A percentile compares a stretch with the other conserved stretches of the same genome.
phyloP scores from a whole-genome alignment of 148 eudicot species.

The Diospyros lotus region DNA sequence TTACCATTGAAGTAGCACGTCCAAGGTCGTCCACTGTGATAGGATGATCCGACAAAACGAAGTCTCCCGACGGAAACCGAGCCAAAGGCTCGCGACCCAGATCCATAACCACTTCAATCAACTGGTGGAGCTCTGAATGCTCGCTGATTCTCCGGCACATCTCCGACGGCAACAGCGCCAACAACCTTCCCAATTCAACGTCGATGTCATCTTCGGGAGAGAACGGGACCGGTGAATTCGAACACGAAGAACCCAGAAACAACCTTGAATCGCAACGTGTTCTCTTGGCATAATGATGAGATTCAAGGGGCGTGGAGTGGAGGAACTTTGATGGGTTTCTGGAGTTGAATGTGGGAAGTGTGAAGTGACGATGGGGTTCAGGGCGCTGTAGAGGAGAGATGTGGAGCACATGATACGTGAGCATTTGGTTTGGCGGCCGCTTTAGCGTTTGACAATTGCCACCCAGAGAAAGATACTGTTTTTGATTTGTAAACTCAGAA shows the following conservation, averaged over 20 bases:
- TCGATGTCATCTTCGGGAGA: constrained; percentile 33
- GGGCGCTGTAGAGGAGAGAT: constrained; percentile 15
- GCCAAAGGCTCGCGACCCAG: constrained; percentile 82
- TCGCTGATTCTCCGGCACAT: constrained; percentile 50
- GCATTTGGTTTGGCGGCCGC: constrained; percentile 57
- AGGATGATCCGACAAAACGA: constrained; percentile 61
- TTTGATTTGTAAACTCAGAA: too few relatives aligned
- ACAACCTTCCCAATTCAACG: constrained; percentile 59
- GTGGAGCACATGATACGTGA: constrained; percentile 9
- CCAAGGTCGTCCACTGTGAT: constrained; percentile 56
- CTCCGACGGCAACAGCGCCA: constrained; percentile 68
- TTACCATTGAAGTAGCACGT: constrained; percentile 69
- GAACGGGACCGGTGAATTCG: constrained; percentile 13
- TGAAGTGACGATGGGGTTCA: constrained; percentile 12
- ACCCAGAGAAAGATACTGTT: too few relatives aligned
- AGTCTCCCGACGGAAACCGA: constrained; percentile 81
- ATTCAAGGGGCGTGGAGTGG: neutral
- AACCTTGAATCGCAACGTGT: neutral
- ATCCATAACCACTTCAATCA: constrained; percentile 91
- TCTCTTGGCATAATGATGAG: neutral
- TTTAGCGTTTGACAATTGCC: neutral
- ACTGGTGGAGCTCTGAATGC: constrained; percentile 52
- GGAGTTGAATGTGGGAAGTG: constrained; percentile 7
- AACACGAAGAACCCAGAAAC: constrained; percentile 15
- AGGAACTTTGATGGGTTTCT: neutral